Evolutionary conservation across 208 protist species (phyloP), one percentile per base, ranked within the genome.

Genomic region (Wallacemonas rigidus): DNA sequence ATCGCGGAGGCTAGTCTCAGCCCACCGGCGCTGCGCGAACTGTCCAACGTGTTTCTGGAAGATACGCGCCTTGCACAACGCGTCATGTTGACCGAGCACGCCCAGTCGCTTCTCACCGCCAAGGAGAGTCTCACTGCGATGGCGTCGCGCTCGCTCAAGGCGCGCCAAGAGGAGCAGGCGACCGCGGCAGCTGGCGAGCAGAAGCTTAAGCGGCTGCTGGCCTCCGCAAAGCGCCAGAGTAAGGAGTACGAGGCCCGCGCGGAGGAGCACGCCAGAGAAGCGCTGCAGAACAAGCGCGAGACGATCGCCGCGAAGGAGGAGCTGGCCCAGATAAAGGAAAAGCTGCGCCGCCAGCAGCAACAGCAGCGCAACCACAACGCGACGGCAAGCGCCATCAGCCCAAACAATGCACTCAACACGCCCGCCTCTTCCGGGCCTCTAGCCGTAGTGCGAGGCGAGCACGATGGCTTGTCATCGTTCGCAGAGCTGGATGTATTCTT

Each of bases 331-430:
- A 26, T 72, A 26, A 72, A 60, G 57, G 55, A 77, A 39, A 71
- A 88, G 54, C 60, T 75, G 17, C 58, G 79, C 11, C 39, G 65
- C 2, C 57, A 75, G 11, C 75, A 71, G 53, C 56, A 80, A 60
- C 70, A 76, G 64, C 67, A 79, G 44, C 63, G 63, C n/a, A 70
- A 76, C n/a, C 45, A 64, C 44, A 58, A 5, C 40, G 56, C 15
- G 43, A 64, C 26, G 26, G 26, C 26, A 26, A 26, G 26, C 26
- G 26, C 7, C 68, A 44, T 4, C 38, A 35, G 47, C 50, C 7
- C 4, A 53, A 44, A 9, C 38, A 61, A 40, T 12, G 15, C 43
- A 40, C 39, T 54, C 47, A 53, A 8, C 39, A 45, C 11, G 15
- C 45, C 65, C 6, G 4, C 26, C 26, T 26, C 26, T 26, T 26